These are phyloP conservation scores for Erysimum pusillum DNA, from an alignment of 441 rosid species.

Conservation along the genomic window DNA sequence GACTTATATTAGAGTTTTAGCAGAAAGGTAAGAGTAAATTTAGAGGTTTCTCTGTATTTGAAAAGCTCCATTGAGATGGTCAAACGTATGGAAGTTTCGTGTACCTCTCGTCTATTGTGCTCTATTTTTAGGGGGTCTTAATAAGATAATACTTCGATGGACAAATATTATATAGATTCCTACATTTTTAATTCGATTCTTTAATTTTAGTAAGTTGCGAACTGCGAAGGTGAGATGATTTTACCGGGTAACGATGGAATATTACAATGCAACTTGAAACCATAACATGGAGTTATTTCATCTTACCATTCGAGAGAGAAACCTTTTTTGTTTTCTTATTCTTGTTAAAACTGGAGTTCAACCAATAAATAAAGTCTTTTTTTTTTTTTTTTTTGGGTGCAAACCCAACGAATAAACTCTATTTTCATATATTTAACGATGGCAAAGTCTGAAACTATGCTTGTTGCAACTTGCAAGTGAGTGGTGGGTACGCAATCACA, in stretches of 20 bases:
- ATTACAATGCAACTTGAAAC: background rate
- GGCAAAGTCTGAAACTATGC: no score
- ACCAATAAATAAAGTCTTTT: background rate
- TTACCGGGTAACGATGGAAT: background rate
- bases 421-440: no score
- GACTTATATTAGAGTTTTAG: conserved; percentile 20
- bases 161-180: background rate
- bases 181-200: background rate
- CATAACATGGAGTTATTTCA: background rate
- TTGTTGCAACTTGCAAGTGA: no score
- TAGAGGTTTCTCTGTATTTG: conserved; percentile 12
- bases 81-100: conserved; percentile 28
- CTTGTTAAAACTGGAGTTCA: background rate
- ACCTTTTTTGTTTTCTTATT: background rate
- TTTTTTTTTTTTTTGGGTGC: no score
- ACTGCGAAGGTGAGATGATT: background rate
- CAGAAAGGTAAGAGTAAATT: background rate
- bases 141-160: conserved; percentile 1
- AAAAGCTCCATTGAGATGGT: background rate
- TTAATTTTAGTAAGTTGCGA: background rate
- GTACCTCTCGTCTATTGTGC: conserved; percentile 20
- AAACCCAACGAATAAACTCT: no score
- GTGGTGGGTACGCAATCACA: no score
- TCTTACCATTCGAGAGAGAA: no score
- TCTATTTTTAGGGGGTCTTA: conserved; percentile 17